These are phyloP conservation scores for Flaveria linearis DNA, from an alignment of 129 eudicot species.

Conservation along the genomic window DNA sequence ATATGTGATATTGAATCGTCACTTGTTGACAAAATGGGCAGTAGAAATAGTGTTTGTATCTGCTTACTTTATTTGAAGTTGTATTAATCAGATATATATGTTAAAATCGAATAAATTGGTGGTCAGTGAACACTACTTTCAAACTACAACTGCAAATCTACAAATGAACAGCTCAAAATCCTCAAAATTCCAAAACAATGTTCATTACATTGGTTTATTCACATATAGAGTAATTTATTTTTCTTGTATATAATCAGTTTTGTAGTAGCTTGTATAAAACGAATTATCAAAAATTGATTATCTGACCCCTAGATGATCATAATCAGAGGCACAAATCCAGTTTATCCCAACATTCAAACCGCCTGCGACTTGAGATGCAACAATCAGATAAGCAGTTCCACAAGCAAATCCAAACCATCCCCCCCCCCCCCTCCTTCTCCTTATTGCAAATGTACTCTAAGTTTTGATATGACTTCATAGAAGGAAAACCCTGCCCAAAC, in stretches of 20 bases:
- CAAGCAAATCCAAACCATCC: not conserved
- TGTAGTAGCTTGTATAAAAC: not conserved
- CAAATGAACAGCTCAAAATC: too few relatives aligned
- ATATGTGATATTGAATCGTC: not conserved
- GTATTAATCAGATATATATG: not conserved
- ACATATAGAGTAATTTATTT: not conserved
- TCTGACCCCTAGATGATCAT: constrained; percentile 2
- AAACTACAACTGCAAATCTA: too few relatives aligned
- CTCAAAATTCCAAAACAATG: too few relatives aligned
- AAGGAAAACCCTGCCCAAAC: not conserved
- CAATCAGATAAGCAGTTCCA: not conserved
- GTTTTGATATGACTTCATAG: not conserved
- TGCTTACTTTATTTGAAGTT: constrained; percentile 3
- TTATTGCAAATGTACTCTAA: not conserved
- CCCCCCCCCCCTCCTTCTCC: not conserved
- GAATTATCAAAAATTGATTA: not conserved
- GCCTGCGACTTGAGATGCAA: too few relatives aligned
- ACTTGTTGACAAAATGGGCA: not conserved
- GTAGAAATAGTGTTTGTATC: not conserved
- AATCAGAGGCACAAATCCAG: not conserved
- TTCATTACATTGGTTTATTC: too few relatives aligned
- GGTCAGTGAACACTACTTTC: too few relatives aligned
- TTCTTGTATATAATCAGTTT: not conserved
- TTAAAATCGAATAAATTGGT: not conserved
- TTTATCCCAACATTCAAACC: not conserved